phyloP scores from a whole-genome alignment of 495 filamentous ascomycete species.

The Physcia stellaris region DNA sequence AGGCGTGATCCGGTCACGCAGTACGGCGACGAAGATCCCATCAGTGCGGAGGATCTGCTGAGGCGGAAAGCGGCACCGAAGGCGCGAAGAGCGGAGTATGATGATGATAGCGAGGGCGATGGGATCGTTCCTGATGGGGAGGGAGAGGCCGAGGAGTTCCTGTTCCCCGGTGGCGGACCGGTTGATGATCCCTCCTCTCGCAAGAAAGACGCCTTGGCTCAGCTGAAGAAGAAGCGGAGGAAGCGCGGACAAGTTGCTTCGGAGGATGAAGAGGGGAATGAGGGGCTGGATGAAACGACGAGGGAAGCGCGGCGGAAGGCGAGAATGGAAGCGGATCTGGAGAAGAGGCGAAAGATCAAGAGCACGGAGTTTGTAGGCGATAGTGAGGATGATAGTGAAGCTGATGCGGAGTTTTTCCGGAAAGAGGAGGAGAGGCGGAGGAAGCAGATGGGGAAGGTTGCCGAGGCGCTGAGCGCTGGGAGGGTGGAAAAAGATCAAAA shows the following conservation, averaged over 20 bases:
- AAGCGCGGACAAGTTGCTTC: constrained; percentile 24
- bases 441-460: constrained; percentile 33
- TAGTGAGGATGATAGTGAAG: constrained; percentile 67
- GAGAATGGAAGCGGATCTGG: constrained; percentile 42
- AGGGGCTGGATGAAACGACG: constrained; percentile 34
- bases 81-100: constrained; percentile 26
- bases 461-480: constrained; percentile 38
- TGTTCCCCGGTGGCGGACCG: constrained; percentile 60
- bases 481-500: constrained; percentile 31
- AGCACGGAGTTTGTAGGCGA: constrained; percentile 65
- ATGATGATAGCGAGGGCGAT: constrained; percentile 42
- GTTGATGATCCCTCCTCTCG: constrained; percentile 29
- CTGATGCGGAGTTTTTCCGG: constrained; percentile 54
- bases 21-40: constrained; percentile 49
- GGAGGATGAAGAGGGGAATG: constrained; percentile 20
- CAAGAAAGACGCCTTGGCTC: constrained; percentile 33
- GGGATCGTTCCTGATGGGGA: constrained; percentile 36
- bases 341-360: constrained; percentile 65
- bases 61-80: constrained; percentile 47
- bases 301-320: constrained; percentile 37
- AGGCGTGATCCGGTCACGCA: constrained; percentile 62
- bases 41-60: constrained; percentile 47
- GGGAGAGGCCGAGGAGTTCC: constrained; percentile 42
- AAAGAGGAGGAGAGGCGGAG: constrained; percentile 46
- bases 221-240: constrained; percentile 39